Conservation (phyloP, 2,329 filamentous ascomycete species). For the Blastomyces silverae region DNA sequence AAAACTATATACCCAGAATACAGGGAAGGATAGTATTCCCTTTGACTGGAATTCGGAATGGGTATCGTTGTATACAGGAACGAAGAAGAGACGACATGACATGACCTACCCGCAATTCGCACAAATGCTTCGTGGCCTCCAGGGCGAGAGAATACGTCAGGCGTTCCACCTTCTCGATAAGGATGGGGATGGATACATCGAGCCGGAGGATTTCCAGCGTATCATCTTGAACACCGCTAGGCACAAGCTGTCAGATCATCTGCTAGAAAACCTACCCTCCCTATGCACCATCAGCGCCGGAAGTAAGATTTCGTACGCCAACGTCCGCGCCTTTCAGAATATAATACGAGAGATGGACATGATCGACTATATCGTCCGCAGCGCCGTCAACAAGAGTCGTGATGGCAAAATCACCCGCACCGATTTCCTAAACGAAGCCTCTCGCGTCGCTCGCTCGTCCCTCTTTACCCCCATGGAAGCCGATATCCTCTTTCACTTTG, state of each 20-base stretch:
- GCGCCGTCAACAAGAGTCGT: slow-evolving; percentile 70
- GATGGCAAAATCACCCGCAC: slow-evolving; percentile 92
- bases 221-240: slow-evolving; percentile 89
- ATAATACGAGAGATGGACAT: slow-evolving; percentile 97
- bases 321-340: slow-evolving; percentile 96
- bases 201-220: slow-evolving; percentile 90
- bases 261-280: slow-evolving; percentile 82
- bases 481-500: slow-evolving; percentile 98
- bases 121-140: slow-evolving; percentile 92
- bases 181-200: slow-evolving; percentile 88
- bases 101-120: slow-evolving; percentile 96
- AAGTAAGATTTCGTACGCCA: slow-evolving; percentile 94
- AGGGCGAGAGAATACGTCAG: slow-evolving; percentile 92
- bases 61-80: slow-evolving; percentile 89
- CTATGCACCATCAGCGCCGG: slow-evolving; percentile 90
- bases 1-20: slow-evolving; percentile 78
- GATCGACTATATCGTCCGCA: slow-evolving; percentile 85
- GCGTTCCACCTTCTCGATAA: slow-evolving; percentile 89
- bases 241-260: slow-evolving; percentile 95
- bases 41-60: slow-evolving; percentile 98
- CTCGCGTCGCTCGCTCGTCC: slow-evolving; percentile 84
- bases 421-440: slow-evolving; percentile 91
- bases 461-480: slow-evolving; percentile 98
- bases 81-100: slow-evolving; percentile 77
- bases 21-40: slow-evolving; percentile 73